phyloP scores from a whole-genome alignment of 306 rosid genomes.

The Quercus berberidifolia region DNA sequence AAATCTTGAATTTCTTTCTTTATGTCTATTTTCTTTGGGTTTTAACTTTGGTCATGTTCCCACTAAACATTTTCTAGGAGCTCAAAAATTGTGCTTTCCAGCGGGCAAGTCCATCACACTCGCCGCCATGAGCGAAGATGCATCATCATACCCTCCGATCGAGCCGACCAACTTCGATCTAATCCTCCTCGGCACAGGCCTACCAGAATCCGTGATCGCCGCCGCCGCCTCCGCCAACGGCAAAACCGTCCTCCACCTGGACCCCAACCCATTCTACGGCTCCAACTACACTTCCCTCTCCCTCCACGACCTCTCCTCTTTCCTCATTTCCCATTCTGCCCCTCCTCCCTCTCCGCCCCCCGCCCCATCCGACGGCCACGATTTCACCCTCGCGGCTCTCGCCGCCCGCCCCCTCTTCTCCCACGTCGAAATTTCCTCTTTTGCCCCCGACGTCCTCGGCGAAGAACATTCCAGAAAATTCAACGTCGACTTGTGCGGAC shows the following conservation, averaged over 20 bases:
- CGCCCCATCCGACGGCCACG: slow-evolving; percentile 14
- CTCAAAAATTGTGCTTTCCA: too few species aligned
- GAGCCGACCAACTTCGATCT: slow-evolving; percentile 77
- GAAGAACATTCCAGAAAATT: slow-evolving; percentile 55
- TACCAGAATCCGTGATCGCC: slow-evolving; percentile 59
- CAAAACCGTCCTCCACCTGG: slow-evolving; percentile 81
- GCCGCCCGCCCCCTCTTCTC: slow-evolving; percentile 32
- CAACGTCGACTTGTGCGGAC: slow-evolving; percentile 72
- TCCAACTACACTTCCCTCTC: slow-evolving; percentile 63
- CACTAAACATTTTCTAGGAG: too few species aligned
- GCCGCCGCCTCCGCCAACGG: slow-evolving; percentile 73
- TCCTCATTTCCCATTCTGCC: slow-evolving; percentile 43
- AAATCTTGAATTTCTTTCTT: too few species aligned
- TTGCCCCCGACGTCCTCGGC: slow-evolving; percentile 33
- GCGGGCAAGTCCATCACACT: slow-evolving; percentile 13
- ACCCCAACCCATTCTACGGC: slow-evolving; percentile 71
- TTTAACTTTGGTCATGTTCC: too few species aligned
- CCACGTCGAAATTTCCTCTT: slow-evolving; percentile 35
- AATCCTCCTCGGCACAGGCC: slow-evolving; percentile 73
- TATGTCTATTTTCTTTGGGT: too few species aligned
- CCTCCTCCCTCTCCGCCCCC: background rate
- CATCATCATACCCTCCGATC: slow-evolving; percentile 47
- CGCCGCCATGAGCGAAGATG: slow-evolving; percentile 47
- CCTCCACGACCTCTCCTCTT: slow-evolving; percentile 54
- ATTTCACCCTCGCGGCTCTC: slow-evolving; percentile 35